Base-by-base conservation (phyloP, 176 grass and related monocot genomes). In the Rhynchospora tenuis region DNA sequence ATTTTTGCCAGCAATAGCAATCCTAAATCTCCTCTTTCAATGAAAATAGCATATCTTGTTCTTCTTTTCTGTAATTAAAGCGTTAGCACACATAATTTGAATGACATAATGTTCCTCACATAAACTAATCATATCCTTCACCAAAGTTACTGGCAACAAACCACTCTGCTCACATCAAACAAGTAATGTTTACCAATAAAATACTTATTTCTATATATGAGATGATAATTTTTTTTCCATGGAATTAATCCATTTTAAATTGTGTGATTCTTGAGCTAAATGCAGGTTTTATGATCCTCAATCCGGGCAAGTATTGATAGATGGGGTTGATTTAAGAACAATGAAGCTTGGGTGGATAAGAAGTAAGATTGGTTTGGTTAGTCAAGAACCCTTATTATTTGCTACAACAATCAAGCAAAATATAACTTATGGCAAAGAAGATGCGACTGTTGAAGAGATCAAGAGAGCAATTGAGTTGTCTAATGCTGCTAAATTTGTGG, bases 261-360 rank as follows among this genome's bases (percentile, higher is more conserved):
- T 50, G 48, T 51, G 10, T 73, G 45, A 50, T 50, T 73, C n/a
- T 14, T 51, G 68, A 50, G 51, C 45, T 50, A 48, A 64, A 24
- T 73, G n/a, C 58, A 92, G 94, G 57, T 97, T 97, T 80, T 97
- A 97, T 78, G 94, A 97, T 89, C 94, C 94, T 42, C 88, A 91
- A 69, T 59, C 90, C 55, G 94, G 94, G 59, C 70, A 89, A 91
- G 90, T 97, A 31, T 60, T 97, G 64, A 91, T 97, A 66, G 94
- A 97, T 62, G 88, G 90, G 27, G 9, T 90, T 75, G 84, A 92
- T 73, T 78, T 97, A 27, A 97, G 85, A 85, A 92, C 59, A 83
- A 78, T 92, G 68, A 87, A 85, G 48, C 90, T 97, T 22, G 86
- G 72, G n/a, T n/a, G n/a, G n/a, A n/a, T n/a, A n/a, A n/a, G n/a